These are phyloP conservation scores for Tanacetum coccineum DNA, from an alignment of 129 eudicot genomes.

Conservation along the genomic window DNA sequence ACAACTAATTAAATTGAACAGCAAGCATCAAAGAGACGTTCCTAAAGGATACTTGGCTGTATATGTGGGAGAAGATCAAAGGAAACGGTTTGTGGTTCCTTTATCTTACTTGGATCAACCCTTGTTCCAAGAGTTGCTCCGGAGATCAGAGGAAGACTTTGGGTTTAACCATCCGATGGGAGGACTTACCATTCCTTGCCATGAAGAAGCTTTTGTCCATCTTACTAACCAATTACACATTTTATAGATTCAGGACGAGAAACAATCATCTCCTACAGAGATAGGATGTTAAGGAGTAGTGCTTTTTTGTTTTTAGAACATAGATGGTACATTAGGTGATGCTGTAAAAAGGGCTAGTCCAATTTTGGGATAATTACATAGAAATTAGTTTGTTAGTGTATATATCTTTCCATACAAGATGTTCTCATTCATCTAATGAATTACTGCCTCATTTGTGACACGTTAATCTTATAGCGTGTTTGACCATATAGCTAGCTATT, in stretches of 20 bases:
- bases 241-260: background rate
- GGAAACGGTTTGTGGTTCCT: too few relatives aligned
- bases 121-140: too few relatives aligned
- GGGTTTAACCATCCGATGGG: too few relatives aligned
- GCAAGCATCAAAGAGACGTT: slow-evolving; percentile 29
- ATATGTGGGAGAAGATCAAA: too few relatives aligned
- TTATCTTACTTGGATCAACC: too few relatives aligned
- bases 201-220: slow-evolving; percentile 30
- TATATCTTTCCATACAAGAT: too few relatives aligned
- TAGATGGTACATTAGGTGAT: background rate
- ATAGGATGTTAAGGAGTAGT: background rate
- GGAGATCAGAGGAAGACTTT: too few relatives aligned
- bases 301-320: background rate
- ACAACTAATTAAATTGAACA: slow-evolving; percentile 29
- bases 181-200: slow-evolving; percentile 46
- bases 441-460: too few relatives aligned
- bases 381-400: background rate
- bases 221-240: slow-evolving; percentile 20
- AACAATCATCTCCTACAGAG: slow-evolving; percentile 9
- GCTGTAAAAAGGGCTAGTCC: slow-evolving; percentile 3
- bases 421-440: too few relatives aligned
- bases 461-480: too few relatives aligned
- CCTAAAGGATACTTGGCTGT: too few relatives aligned
- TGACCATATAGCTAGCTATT: too few relatives aligned
- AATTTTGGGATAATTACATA: background rate